phyloP scores from a whole-genome alignment of 2,329 filamentous ascomycete genomes.

The Pseudogymnoascus sp. region DNA sequence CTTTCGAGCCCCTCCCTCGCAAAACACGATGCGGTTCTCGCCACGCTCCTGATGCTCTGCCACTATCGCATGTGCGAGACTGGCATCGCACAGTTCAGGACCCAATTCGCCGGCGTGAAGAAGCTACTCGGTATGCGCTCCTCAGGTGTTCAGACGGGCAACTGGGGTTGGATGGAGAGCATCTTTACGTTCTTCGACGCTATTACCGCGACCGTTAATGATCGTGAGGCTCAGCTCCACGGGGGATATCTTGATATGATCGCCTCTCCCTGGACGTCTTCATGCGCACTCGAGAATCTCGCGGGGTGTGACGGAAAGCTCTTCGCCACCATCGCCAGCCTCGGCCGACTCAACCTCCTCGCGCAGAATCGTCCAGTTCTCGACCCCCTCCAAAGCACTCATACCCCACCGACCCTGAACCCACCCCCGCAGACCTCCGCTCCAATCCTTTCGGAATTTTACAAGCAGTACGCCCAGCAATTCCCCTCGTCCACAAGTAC shows the following conservation, averaged over 20 bases:
- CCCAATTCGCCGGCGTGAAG: constrained; percentile 87
- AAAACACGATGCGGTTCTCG: constrained; percentile 78
- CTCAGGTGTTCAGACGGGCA: constrained; percentile 48
- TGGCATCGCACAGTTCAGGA: constrained; percentile 86
- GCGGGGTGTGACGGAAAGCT: constrained; percentile 81
- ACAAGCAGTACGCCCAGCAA: constrained; percentile 48
- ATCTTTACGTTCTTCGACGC: constrained; percentile 94
- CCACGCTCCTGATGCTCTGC: constrained; percentile 80
- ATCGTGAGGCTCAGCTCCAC: constrained; percentile 76
- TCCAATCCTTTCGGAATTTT: constrained; percentile 39
- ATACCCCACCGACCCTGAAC: constrained; percentile 28
- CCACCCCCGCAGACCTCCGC: constrained; percentile 37
- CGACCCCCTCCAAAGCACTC: constrained; percentile 41
- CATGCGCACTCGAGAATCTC: constrained; percentile 63
- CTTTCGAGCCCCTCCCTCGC: constrained; percentile 70
- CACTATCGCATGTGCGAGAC: constrained; percentile 92
- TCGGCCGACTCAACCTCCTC: constrained; percentile 78
- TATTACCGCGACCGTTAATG: constrained; percentile 85
- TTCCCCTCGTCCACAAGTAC: constrained; percentile 32
- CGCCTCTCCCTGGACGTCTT: constrained; percentile 54
- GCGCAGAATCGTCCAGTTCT: constrained; percentile 61
- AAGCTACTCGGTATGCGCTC: constrained; percentile 76
- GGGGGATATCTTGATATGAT: constrained; percentile 58
- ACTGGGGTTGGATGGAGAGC: constrained; percentile 84
- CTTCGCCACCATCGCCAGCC: constrained; percentile 78